A percentile compares a stretch with the other conserved stretches of the same genome.
Evolutionary conservation across 139 green algal species (phyloP).

Genomic region (Asterochloris erici): DNA sequence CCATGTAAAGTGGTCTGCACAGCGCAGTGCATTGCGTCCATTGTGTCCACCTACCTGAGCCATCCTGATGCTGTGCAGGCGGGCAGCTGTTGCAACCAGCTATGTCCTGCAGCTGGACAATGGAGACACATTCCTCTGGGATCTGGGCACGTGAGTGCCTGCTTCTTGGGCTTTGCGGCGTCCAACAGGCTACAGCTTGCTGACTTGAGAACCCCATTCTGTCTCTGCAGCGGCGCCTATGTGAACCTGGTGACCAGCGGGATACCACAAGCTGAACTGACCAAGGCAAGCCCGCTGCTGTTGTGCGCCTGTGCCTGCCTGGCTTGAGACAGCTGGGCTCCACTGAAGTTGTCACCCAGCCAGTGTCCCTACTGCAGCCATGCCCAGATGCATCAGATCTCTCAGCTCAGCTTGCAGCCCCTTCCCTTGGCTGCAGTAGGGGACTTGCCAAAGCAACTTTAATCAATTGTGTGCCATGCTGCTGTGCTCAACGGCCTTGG

Average conservation of each 20-base stretch:
- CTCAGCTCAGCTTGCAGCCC: neutral
- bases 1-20: neutral
- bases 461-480: neutral
- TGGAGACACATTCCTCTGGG: conserved; percentile 40
- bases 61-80: neutral
- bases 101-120: conserved; percentile 37
- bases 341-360: neutral
- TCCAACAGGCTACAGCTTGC: too few species aligned
- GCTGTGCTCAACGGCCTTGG: neutral
- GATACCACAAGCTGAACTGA: conserved; percentile 16
- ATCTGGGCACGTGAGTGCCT: conserved; percentile 18
- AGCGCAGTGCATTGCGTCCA: too few species aligned
- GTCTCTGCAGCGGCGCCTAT: conserved; percentile 17
- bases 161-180: too few species aligned
- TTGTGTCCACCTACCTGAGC: neutral
- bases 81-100: conserved; percentile 26
- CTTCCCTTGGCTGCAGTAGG: neutral
- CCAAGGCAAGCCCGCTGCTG: neutral
- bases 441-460: neutral
- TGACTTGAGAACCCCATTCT: too few species aligned
- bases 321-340: neutral
- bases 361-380: neutral
- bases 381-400: neutral
- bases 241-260: conserved; percentile 37
- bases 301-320: neutral